Evolutionary conservation across 768 basidiomycete species (phyloP).

Genomic region (Kwoniella sp.): DNA sequence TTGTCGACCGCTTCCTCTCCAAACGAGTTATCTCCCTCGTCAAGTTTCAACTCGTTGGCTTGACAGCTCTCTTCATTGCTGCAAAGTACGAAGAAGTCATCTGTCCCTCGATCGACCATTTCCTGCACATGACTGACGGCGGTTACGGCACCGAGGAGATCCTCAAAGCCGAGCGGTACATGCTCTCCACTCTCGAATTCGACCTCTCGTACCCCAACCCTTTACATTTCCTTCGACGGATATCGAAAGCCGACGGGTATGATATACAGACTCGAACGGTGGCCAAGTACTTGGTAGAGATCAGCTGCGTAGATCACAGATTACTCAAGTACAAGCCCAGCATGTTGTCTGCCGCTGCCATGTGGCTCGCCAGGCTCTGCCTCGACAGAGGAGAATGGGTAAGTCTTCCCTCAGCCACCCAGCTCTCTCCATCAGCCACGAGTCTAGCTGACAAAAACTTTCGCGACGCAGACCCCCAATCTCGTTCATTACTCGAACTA

Average conservation of each 20-base stretch:
- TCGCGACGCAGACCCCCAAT: constrained; percentile 70
- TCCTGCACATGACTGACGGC: constrained; percentile 76
- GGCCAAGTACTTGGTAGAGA: constrained; percentile 88
- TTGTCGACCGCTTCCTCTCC: constrained; percentile 71
- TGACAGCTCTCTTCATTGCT: constrained; percentile 82
- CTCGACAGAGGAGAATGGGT: constrained; percentile 88
- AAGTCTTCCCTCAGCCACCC: no score
- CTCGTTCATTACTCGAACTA: constrained; percentile 86
- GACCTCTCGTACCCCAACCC: constrained; percentile 84
- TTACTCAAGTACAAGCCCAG: constrained; percentile 75
- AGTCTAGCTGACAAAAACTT: constrained; percentile 15
- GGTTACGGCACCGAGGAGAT: constrained; percentile 78
- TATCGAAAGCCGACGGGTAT: constrained; percentile 91
- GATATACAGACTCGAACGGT: constrained; percentile 81
- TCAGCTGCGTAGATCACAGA: constrained; percentile 77
- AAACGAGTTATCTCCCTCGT: constrained; percentile 73
- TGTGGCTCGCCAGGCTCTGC: constrained; percentile 81
- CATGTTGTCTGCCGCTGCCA: constrained; percentile 75
- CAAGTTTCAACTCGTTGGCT: constrained; percentile 88
- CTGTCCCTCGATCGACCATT: constrained; percentile 78
- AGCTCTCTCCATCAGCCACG: no score
- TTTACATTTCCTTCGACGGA: constrained; percentile 81
- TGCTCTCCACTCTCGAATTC: constrained; percentile 82
- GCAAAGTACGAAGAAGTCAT: constrained; percentile 93
- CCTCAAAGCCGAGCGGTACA: constrained; percentile 83